These are phyloP conservation scores for Linum lewisii DNA, from an alignment of 345 rosid species.

Conservation along the genomic window DNA sequence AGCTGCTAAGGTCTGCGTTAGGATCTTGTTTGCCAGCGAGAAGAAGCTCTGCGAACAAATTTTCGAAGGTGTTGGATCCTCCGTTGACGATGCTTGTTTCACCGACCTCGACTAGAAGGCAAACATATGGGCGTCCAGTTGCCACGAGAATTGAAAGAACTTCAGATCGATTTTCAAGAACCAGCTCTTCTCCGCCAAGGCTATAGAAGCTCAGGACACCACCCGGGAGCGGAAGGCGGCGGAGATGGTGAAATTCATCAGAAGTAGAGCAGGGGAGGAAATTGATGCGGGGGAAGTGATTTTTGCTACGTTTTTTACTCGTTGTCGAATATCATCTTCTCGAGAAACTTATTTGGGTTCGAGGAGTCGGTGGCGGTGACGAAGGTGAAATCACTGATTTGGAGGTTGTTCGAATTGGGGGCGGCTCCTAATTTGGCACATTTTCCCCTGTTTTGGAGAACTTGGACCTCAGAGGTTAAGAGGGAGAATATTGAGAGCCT, in stretches of 20 bases:
- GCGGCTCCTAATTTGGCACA: background rate
- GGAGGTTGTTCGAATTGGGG: background rate
- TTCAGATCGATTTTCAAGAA: background rate
- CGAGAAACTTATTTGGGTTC: background rate
- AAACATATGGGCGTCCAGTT: background rate
- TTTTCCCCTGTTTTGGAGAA: background rate
- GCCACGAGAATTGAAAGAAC: background rate
- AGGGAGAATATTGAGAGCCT: too few species aligned
- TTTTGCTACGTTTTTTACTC: background rate
- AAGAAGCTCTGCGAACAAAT: too few species aligned
- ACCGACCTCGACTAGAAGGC: background rate
- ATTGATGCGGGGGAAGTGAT: background rate
- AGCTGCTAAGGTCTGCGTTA: too few species aligned
- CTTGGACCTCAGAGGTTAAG: background rate
- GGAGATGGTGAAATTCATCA: slow-evolving; percentile 2
- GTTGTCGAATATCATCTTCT: background rate
- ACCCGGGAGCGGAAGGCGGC: background rate
- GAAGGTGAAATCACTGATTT: background rate
- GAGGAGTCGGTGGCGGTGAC: background rate
- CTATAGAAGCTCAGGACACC: slow-evolving; percentile 1
- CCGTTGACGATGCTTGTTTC: too few species aligned
- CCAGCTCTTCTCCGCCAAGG: slow-evolving; percentile 2
- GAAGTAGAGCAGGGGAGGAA: background rate
- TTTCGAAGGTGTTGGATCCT: too few species aligned
- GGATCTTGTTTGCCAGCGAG: too few species aligned